Percentiles rank a stretch among this genome's conserved stretches.
Evolutionary conservation across 1,284 basidiomycete species (phyloP).

Genomic region (Ceratobasidium sp.): DNA sequence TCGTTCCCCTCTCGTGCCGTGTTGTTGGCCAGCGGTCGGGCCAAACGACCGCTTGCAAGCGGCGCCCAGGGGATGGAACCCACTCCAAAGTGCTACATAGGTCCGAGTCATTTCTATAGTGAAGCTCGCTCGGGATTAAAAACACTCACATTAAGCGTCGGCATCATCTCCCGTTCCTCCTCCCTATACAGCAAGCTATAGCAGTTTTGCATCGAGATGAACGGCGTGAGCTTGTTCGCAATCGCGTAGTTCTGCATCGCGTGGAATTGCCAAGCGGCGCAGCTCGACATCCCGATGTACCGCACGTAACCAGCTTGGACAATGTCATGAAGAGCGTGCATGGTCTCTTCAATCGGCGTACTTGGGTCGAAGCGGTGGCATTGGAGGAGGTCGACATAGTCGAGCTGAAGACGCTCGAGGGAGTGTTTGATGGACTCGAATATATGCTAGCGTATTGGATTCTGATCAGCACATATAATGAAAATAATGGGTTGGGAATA

Average conservation of each 20-base stretch:
- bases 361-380: slow-evolving; percentile 44
- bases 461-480: slow-evolving; percentile 50
- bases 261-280: slow-evolving; percentile 48
- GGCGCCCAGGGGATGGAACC: slow-evolving; percentile 38
- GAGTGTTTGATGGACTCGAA: slow-evolving; percentile 44
- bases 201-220: slow-evolving; percentile 59
- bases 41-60: slow-evolving; percentile 16
- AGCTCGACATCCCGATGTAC: slow-evolving; percentile 58
- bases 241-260: slow-evolving; percentile 52
- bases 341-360: slow-evolving; percentile 55
- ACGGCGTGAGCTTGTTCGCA: slow-evolving; percentile 54
- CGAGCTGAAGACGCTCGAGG: slow-evolving; percentile 39
- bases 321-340: slow-evolving; percentile 60
- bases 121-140: slow-evolving; percentile 35
- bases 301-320: slow-evolving; percentile 56
- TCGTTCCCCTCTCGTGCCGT: neutral
- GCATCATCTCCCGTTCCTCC: slow-evolving; percentile 53
- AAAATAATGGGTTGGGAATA: slow-evolving; percentile 10
- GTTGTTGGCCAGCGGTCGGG: neutral
- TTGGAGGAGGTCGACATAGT: slow-evolving; percentile 49
- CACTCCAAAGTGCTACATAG: slow-evolving; percentile 48
- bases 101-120: too few relatives aligned
- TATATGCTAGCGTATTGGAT: slow-evolving; percentile 53
- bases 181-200: slow-evolving; percentile 48
- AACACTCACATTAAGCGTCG: slow-evolving; percentile 37